A percentile compares a stretch with the other conserved stretches of the same genome.
Evolutionary conservation across 106 monocot species (phyloP).

Genomic region (Allium sativum): DNA sequence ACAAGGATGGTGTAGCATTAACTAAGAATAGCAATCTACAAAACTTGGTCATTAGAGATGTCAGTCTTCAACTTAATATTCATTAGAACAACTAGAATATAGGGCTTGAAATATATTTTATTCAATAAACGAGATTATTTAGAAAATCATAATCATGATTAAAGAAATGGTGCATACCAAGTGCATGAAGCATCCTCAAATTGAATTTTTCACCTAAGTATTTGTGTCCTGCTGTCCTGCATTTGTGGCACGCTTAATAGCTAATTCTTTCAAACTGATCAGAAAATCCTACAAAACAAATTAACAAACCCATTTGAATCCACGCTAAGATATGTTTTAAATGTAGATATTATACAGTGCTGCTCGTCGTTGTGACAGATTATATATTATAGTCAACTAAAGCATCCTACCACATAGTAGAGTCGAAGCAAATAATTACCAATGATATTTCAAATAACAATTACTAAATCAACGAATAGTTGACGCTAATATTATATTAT

Average conservation of each 20-base stretch:
- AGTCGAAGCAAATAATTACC: too few species aligned
- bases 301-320: too few species aligned
- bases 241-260: slow-evolving; percentile 18
- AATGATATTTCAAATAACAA: too few species aligned
- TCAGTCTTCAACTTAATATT: background rate
- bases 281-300: slow-evolving; percentile 21
- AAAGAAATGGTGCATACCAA: slow-evolving; percentile 5
- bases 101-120: background rate
- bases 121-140: background rate
- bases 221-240: slow-evolving; percentile 8
- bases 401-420: too few species aligned
- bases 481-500: too few species aligned
- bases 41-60: too few species aligned
- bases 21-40: background rate
- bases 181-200: slow-evolving; percentile 16
- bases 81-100: background rate
- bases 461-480: too few species aligned
- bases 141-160: too few species aligned
- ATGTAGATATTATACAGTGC: too few species aligned
- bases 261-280: slow-evolving; percentile 23
- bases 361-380: too few species aligned
- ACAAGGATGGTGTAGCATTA: background rate
- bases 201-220: slow-evolving; percentile 20
- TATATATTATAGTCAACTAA: too few species aligned
- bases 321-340: too few species aligned